Percentiles rank a stretch among this genome's conserved stretches.
Evolutionary conservation across 331 rosid genomes (phyloP).

Genomic region (Cydonia oblonga): DNA sequence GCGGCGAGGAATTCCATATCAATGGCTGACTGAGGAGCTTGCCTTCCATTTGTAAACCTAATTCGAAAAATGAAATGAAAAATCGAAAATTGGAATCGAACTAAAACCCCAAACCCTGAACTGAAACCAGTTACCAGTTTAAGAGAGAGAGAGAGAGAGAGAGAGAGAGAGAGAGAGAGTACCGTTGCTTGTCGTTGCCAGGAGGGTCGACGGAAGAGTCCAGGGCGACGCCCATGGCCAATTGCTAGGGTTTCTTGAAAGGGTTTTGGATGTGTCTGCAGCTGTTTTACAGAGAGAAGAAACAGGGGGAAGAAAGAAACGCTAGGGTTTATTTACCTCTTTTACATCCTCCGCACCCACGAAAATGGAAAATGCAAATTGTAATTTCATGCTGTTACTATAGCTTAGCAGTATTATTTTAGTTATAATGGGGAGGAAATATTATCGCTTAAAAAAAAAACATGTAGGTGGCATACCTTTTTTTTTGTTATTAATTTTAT

Average conservation of each 20-base stretch:
- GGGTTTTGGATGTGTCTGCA: neutral
- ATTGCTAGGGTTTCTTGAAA: neutral
- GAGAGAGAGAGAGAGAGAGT: neutral
- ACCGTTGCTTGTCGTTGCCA: neutral
- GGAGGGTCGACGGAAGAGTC: neutral
- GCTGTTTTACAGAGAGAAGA: neutral
- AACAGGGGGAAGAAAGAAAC: neutral
- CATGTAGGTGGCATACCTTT: too few species aligned
- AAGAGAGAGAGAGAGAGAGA: neutral
- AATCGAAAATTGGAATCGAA: neutral
- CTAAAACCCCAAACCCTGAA: neutral
- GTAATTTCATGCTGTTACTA: too few species aligned
- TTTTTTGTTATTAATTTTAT: too few species aligned
- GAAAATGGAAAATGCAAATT: too few species aligned
- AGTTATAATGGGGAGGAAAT: rapidly evolving
- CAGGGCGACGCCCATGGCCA: neutral
- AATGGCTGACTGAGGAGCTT: slow-evolving; percentile 18
- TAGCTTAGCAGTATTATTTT: too few species aligned
- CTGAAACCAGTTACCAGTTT: neutral
- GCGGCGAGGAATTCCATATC: slow-evolving; percentile 58
- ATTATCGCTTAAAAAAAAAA: too few species aligned
- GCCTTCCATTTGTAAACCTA: slow-evolving; percentile 2
- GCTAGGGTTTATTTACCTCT: too few species aligned
- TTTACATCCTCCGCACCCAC: too few species aligned
- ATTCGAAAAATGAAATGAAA: neutral